Evolutionary conservation across 257 asterid species (phyloP).

Genomic region (Fraxinus cuspidata): DNA sequence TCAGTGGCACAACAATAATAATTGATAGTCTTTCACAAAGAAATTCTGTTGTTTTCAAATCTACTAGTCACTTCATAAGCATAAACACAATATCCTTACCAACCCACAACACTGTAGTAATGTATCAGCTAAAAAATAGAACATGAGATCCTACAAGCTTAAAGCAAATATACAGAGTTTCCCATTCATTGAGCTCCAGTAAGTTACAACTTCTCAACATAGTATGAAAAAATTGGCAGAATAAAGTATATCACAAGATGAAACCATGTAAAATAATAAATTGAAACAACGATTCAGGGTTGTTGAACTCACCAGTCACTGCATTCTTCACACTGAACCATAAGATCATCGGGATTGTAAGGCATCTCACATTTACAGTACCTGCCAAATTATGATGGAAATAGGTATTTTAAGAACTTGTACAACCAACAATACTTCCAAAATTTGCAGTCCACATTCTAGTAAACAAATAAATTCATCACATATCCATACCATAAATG

Average conservation of each 20-base stretch:
- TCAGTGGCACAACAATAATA: not conserved
- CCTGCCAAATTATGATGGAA: constrained; percentile 44
- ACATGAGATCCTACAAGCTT: constrained; percentile 13
- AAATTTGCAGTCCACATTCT: not conserved
- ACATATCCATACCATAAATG: constrained; percentile 5
- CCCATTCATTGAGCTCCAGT: not conserved
- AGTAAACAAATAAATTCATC: constrained; percentile 1
- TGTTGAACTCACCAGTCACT: constrained; percentile 75
- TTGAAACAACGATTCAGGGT: constrained; percentile 15
- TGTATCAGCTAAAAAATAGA: constrained; percentile 5
- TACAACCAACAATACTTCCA: constrained; percentile 6
- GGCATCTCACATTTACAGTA: constrained; percentile 99
- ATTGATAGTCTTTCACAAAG: not conserved
- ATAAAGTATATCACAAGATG: constrained; percentile 6
- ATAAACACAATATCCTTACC: not conserved
- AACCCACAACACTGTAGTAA: constrained; percentile 8
- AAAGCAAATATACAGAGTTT: not conserved
- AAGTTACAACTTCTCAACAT: not conserved
- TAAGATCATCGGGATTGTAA: constrained; percentile 93
- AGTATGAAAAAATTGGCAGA: constrained; percentile 4
- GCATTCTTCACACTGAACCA: constrained; percentile 95
- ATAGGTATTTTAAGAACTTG: constrained; percentile 7
- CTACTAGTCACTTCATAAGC: not conserved
- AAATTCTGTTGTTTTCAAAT: not conserved
- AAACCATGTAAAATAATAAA: constrained; percentile 19